These are phyloP conservation scores for Typha latifolia DNA, from an alignment of 176 grass and related monocot genomes.

Conservation along the genomic window DNA sequence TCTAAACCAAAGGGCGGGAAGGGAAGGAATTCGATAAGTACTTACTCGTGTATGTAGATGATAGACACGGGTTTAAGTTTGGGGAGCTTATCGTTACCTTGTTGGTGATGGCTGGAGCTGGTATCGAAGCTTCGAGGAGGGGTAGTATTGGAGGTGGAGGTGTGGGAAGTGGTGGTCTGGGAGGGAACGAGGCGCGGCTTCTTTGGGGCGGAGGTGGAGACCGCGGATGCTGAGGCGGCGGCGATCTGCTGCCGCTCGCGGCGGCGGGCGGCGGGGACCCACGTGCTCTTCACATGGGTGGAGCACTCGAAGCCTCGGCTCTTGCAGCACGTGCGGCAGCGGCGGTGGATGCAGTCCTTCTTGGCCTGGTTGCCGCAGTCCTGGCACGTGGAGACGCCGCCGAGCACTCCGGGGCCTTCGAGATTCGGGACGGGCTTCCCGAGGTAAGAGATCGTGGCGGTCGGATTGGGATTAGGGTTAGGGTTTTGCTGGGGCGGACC, in stretches of 20 bases:
- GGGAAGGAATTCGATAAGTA: background rate
- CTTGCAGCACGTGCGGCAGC: constrained; percentile 84
- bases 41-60: background rate
- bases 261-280: constrained; percentile 64
- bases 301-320: constrained; percentile 69
- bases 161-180: constrained; percentile 49
- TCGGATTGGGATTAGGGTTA: constrained; percentile 25
- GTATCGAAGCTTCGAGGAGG: constrained; percentile 93
- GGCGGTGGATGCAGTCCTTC: constrained; percentile 65
- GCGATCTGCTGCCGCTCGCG: constrained; percentile 47
- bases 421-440: constrained; percentile 43
- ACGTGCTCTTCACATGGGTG: constrained; percentile 86
- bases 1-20: constrained; percentile 12
- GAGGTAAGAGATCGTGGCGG: constrained; percentile 38
- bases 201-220: constrained; percentile 33
- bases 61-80: background rate
- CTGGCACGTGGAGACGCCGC: constrained; percentile 46
- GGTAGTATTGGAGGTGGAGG: constrained; percentile 75
- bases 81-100: constrained; percentile 35
- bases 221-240: background rate
- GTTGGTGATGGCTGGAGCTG: constrained; percentile 88
- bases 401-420: constrained; percentile 28
- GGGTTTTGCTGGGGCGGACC: constrained; percentile 18
- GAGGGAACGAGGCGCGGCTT: constrained; percentile 57
- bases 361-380: constrained; percentile 92